Evolutionary conservation across 305 asterid species (phyloP).

Genomic region (Rubia occidens): DNA sequence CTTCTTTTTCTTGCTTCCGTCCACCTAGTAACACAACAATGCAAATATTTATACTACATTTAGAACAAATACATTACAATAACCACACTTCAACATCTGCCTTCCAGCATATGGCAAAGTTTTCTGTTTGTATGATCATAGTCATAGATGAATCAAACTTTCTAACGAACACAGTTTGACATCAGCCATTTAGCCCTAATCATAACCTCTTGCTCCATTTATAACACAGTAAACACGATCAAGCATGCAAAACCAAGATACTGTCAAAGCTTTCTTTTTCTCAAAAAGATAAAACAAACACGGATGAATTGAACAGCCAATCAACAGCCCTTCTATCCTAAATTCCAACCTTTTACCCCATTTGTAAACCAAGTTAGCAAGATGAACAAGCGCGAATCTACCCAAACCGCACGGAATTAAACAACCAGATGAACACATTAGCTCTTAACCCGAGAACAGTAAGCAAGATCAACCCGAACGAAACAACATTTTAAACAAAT

Average conservation of each 20-base stretch:
- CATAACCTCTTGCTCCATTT: background rate
- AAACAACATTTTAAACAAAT: background rate
- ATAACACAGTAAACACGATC: background rate
- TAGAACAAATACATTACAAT: background rate
- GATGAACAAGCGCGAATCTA: background rate
- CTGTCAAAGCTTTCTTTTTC: background rate
- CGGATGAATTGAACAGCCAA: background rate
- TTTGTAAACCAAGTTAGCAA: background rate
- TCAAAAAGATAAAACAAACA: background rate
- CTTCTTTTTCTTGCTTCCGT: conserved; percentile 65
- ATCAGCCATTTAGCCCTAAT: background rate
- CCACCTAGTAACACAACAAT: conserved; percentile 45
- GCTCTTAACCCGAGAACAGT: background rate
- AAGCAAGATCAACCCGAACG: too few species aligned
- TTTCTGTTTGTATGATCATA: too few species aligned
- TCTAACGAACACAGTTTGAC: background rate
- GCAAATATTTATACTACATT: background rate
- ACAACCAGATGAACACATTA: background rate
- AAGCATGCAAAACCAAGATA: background rate
- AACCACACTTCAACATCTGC: background rate
- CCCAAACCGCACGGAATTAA: background rate
- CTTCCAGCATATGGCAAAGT: background rate
- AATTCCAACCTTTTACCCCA: background rate
- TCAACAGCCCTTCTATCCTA: background rate
- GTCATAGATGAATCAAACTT: background rate